Base-by-base conservation (phyloP, 192 early-diverging fungal species). In the Gamsiella multidivaricata region DNA sequence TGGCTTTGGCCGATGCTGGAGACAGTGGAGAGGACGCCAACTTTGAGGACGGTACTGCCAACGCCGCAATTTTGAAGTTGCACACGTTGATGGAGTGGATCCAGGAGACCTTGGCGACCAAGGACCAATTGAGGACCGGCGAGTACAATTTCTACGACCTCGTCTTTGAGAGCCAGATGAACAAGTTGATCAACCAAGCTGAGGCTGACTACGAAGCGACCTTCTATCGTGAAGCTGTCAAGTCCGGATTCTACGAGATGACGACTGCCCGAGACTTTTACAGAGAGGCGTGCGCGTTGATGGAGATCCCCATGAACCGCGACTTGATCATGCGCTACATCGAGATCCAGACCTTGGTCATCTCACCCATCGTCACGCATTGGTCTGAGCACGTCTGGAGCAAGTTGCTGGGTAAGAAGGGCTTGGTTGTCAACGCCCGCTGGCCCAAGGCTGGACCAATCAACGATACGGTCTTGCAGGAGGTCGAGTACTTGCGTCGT, bases 11-110 rank as follows among this genome's bases (percentile, higher is more conserved):
- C 47, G 96, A 96, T 86, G 95, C 98, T 36, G 97, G 98, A 65
- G 98, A 99, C 75, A 82, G 88, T 59, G 88, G 95, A 51, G 96
- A 98, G 68, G 98, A 99, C 85, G 98, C 98, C 76, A 99, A 99
- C 88, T 99, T 99, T 85, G 90, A 96, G 78, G 93, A 96, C 70
- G 72, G 90, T 7, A 97, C 92, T 28, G 97, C 98, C 65, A 96
- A 99, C 71, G 93, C 95, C 34, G 94, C 96, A 39, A 95, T 99
- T 52, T 87, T 98, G 62, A 91, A 94, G 80, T 86, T 99, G 51
- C 91, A 83, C 80, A 97, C 91, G 31, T 90, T 97, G 46, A 82
- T 90, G 61, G 96, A 98, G 70, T 99, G 96, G 95, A 87, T 90
- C 62, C 89, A 93, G 60, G 94, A 96, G 49, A 84, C 85, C 14